Base-by-base conservation (phyloP, 495 filamentous ascomycete genomes). In the Penicillium herquei region DNA sequence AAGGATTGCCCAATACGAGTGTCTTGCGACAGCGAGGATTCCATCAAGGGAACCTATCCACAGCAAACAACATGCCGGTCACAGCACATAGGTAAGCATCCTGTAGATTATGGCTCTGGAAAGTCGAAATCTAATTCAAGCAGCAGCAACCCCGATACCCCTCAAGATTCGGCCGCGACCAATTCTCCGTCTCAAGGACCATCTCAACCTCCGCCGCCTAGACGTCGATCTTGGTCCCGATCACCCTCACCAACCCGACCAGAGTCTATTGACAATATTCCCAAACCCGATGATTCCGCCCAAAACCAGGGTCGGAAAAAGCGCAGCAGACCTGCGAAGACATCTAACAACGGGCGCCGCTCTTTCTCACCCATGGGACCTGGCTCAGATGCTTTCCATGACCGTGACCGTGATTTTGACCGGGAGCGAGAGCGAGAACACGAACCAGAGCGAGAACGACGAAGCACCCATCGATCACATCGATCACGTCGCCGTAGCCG, bases 1-100 rank as follows among this genome's bases (percentile, higher is more conserved):
- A 93, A 64, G 92, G 92, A 14, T 79, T 87, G 17, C 86, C 89
- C 49, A 92, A 92, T 70, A 89, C 86, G 42, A 87, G 85, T 68
- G 80, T 84, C 0, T 50, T 72, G 1, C 71, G 76, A 7, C 71
- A 77, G n/a, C 67, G 76, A n/a, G 63, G 62, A 13, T 70, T 73
- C 52, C 70, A 73, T 10, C 61, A 66, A 8, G 62, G 59, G 13
- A 68, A 72, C 39, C 58, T 58, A 40, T 67, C 73, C 3, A 51
- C 54, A 12, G 48, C 68, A 12, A 63, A 65, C 51, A 62, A 58
- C n/a, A 60, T 45, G 26, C 63, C 66, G 7, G 70, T 67, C 42
- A 44, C 55, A 10, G 60, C 65, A 13, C 66, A 62, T 34, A 72
- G 72, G 80, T 82, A 66, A 67, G 76, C 56, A 17, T n/a, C 45